Evolutionary conservation across 2,329 filamentous ascomycete genomes (phyloP).

Genomic region (Aspergillus sp.): DNA sequence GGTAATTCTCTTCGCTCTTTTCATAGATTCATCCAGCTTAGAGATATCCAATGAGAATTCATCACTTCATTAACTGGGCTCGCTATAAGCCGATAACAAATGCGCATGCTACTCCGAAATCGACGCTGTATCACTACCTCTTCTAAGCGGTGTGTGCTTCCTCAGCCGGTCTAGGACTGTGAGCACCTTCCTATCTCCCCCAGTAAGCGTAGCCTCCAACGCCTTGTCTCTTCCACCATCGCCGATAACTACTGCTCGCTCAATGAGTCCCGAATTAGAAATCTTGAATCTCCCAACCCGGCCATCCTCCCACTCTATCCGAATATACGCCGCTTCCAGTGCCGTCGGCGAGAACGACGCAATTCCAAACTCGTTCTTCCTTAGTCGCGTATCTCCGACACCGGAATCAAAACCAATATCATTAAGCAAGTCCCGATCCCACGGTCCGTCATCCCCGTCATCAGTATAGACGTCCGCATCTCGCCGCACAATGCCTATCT

Average conservation of each 20-base stretch:
- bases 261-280: constrained; percentile 40
- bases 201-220: constrained; percentile 35
- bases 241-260: constrained; percentile 45
- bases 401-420: constrained; percentile 7
- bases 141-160: constrained; percentile 3
- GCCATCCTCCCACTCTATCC: constrained; percentile 46
- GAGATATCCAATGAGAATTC: not conserved
- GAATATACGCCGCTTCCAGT: constrained; percentile 43
- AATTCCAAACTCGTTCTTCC: constrained; percentile 31
- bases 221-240: constrained; percentile 39
- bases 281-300: constrained; percentile 45
- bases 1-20: constrained; percentile 1
- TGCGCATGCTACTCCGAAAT: not conserved
- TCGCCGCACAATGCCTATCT: constrained; percentile 25
- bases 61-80: not conserved
- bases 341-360: constrained; percentile 35
- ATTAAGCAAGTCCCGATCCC: constrained; percentile 17
- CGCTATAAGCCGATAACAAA: not conserved
- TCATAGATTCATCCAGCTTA: constrained; percentile 19
- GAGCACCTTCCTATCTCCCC: constrained; percentile 37
- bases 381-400: constrained; percentile 8
- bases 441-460: constrained; percentile 18
- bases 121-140: not conserved
- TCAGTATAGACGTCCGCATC: constrained; percentile 8
- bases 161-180: constrained; percentile 33